Base-by-base conservation (phyloP, 106 monocot species). In the Allium cepa region DNA sequence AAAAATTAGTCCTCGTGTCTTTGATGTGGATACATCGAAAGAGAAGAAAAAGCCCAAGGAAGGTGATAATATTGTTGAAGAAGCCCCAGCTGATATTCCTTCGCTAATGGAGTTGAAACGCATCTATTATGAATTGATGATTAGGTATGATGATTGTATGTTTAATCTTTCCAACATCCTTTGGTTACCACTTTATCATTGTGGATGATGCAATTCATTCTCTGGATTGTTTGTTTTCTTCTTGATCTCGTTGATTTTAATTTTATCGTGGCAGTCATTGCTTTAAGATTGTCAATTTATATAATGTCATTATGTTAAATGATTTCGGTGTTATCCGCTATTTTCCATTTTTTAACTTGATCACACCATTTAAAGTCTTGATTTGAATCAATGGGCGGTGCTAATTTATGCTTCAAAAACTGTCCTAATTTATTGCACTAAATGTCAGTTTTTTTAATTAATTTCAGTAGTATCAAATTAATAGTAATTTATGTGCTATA, bases 1-100 rank as follows among this genome's bases (percentile, higher is more conserved):
- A 49, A 99, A 99, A 77, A 92, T 99, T 14, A 99, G 81, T 74
- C 73, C 97, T 59, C 79, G 97, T 22, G 92, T 87, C 47, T 99
- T 99, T 78, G 76, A 90, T 71, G 83, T 76, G 13, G 87, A 93
- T 69, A 22, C 80, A 71, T 81, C 84, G 26, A 99, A 93, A 60
- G 92, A 85, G 60, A 90, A 94, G 78, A 99, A 99, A 76, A 92
- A 93, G 47, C 97, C 92, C 10, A 99, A 90, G 74, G 97, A 99
- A 85, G 97, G 96, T 48, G 92, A 99, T 68, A 83, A 75, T 78
- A 63, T 93, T 26, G 84, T 99, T 73, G 84, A 99, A 76, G 97
- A 84, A 27, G 84, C 97, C 63, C 92, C 97, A 46, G 76, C 84
- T 63, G 97, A 92, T 61, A 87, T 99, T 70, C 97, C 97, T 57